Percentiles rank a stretch among this genome's conserved stretches.
phyloP scores from a whole-genome alignment of 2,329 filamentous ascomycete genomes.

The Diaporthe nobilis region DNA sequence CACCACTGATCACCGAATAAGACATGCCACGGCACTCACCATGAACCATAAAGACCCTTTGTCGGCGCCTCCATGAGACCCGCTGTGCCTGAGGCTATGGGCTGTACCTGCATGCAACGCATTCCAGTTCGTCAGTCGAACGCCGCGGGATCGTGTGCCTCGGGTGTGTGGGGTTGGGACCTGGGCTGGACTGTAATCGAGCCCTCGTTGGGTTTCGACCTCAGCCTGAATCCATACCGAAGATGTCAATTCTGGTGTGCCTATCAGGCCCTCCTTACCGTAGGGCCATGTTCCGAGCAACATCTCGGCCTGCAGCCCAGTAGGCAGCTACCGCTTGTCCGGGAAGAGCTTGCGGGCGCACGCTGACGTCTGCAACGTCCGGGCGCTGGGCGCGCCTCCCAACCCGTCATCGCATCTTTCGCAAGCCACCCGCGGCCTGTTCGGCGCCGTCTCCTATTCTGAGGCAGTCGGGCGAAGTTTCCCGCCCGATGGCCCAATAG shows the following conservation, averaged over 20 bases:
- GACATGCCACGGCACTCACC: constrained; percentile 10
- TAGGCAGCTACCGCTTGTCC: constrained; percentile 23
- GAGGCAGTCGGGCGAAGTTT: constrained; percentile 37
- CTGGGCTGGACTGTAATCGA: neutral
- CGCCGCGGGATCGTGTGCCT: neutral
- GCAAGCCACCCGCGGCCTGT: constrained; percentile 12
- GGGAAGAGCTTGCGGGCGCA: constrained; percentile 37
- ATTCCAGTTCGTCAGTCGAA: constrained; percentile 20
- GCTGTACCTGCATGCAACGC: constrained; percentile 40
- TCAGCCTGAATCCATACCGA: constrained; percentile 5
- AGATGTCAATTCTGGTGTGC: neutral
- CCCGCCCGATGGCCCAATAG: constrained; percentile 35
- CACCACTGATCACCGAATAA: constrained; percentile 21
- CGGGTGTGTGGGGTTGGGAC: constrained; percentile 5
- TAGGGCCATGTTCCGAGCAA: constrained; percentile 8
- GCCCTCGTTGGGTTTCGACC: constrained; percentile 1
- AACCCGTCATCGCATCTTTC: constrained; percentile 31
- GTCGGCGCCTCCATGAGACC: constrained; percentile 19
- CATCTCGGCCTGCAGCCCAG: constrained; percentile 7
- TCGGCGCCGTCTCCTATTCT: constrained; percentile 34
- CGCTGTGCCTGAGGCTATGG: constrained; percentile 27
- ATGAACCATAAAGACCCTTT: constrained; percentile 27
- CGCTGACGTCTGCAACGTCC: constrained; percentile 32
- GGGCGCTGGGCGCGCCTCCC: constrained; percentile 31
- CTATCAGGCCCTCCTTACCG: neutral